Conservation (phyloP, 768 basidiomycete genomes). For the Russula olivacea region DNA sequence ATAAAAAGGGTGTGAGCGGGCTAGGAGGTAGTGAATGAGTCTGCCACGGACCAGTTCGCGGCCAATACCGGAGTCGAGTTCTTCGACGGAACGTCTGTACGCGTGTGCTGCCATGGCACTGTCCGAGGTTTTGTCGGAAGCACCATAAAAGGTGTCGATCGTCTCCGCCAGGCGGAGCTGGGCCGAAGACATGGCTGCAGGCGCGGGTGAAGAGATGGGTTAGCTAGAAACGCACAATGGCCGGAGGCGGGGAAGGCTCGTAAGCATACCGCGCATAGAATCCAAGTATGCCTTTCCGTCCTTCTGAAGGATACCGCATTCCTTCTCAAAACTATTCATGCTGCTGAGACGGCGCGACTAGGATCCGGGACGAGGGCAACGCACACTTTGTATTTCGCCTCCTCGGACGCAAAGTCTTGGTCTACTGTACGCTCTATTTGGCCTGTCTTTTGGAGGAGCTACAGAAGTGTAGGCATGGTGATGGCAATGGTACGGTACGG, state of each 20-base stretch:
- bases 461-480: constrained; percentile 4
- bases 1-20: not conserved
- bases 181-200: constrained; percentile 84
- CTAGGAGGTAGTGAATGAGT: not conserved
- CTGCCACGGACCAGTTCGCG: constrained; percentile 72
- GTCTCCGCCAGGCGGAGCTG: constrained; percentile 92
- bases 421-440: constrained; percentile 96
- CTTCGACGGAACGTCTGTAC: constrained; percentile 92
- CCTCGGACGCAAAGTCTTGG: constrained; percentile 88
- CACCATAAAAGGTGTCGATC: constrained; percentile 85
- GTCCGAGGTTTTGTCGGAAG: constrained; percentile 77
- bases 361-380: constrained; percentile 31
- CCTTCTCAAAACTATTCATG: constrained; percentile 82
- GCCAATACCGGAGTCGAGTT: constrained; percentile 78
- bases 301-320: constrained; percentile 87
- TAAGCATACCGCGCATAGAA: constrained; percentile 75
- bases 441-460: constrained; percentile 97
- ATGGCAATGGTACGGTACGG: constrained; percentile 10
- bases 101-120: constrained; percentile 97
- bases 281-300: constrained; percentile 94
- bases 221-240: not conserved
- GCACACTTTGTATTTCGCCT: constrained; percentile 84
- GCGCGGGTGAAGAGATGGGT: not conserved
- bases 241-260: not conserved
- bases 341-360: not conserved